A percentile compares a stretch with the other conserved stretches of the same genome.
phyloP scores from a whole-genome alignment of 2,329 filamentous ascomycete genomes.

The Leptographium galeiforme region DNA sequence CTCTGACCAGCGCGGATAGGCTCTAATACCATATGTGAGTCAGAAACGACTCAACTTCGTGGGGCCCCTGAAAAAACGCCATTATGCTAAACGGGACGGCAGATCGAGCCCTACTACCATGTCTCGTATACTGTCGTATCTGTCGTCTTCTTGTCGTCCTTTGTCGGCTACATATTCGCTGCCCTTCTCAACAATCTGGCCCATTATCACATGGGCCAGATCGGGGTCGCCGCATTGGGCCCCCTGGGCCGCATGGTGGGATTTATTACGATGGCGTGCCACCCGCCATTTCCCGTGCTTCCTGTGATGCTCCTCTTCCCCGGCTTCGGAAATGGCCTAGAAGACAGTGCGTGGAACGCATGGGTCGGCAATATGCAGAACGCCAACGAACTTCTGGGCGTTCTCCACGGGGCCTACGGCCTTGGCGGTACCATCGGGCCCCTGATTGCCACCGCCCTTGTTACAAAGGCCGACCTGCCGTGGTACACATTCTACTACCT shows the following conservation, averaged over 20 bases:
- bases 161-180: slow-evolving; percentile 50
- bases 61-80: neutral
- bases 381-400: slow-evolving; percentile 59
- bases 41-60: neutral
- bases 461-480: slow-evolving; percentile 43
- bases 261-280: slow-evolving; percentile 50
- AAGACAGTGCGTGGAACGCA: slow-evolving; percentile 46
- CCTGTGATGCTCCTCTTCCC: slow-evolving; percentile 51
- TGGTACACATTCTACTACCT: slow-evolving; percentile 72
- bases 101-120: slow-evolving; percentile 49
- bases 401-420: slow-evolving; percentile 61
- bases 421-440: slow-evolving; percentile 57
- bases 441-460: slow-evolving; percentile 58
- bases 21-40: slow-evolving; percentile 33
- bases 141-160: slow-evolving; percentile 52
- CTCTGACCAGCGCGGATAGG: slow-evolving; percentile 17
- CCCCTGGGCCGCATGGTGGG: slow-evolving; percentile 49
- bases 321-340: slow-evolving; percentile 59
- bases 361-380: slow-evolving; percentile 59
- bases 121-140: slow-evolving; percentile 51
- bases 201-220: slow-evolving; percentile 52
- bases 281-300: slow-evolving; percentile 56
- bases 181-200: slow-evolving; percentile 52
- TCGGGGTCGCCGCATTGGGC: slow-evolving; percentile 55
- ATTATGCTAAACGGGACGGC: neutral